Evolutionary conservation across 1,139 yeast species (phyloP).

Genomic region (Blastobotrys raffinosifermentans): DNA sequence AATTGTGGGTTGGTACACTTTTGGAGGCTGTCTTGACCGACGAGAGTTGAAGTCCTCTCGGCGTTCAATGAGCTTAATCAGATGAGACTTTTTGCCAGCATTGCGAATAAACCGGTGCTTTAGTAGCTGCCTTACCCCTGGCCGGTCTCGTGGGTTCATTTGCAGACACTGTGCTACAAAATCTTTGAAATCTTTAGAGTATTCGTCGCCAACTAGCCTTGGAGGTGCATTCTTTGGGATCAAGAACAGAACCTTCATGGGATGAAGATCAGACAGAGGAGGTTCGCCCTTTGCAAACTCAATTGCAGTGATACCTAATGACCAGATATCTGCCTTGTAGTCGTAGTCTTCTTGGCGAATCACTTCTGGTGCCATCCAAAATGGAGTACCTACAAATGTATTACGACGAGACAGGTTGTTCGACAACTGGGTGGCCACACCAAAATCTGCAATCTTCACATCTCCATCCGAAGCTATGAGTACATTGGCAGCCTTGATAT

Average conservation of each 20-base stretch:
- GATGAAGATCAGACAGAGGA: constrained; percentile 66
- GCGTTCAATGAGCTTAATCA: constrained; percentile 29
- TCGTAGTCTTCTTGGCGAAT: constrained; percentile 83
- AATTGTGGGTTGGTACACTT: constrained; percentile 18
- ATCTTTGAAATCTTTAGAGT: constrained; percentile 47
- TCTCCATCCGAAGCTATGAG: constrained; percentile 61
- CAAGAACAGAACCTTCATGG: constrained; percentile 69
- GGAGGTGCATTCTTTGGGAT: constrained; percentile 54
- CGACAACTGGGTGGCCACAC: constrained; percentile 84
- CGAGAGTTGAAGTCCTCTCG: constrained; percentile 9
- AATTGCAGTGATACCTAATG: constrained; percentile 84
- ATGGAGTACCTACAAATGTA: constrained; percentile 97
- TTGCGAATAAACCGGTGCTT: constrained; percentile 53
- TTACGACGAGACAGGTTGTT: constrained; percentile 70
- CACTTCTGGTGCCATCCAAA: constrained; percentile 99
- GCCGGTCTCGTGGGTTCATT: constrained; percentile 55
- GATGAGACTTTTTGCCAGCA: constrained; percentile 35
- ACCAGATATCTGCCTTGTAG: constrained; percentile 92
- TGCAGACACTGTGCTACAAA: constrained; percentile 61
- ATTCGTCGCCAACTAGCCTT: constrained; percentile 39
- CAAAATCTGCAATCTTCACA: constrained; percentile 95
- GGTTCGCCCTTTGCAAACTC: constrained; percentile 83
- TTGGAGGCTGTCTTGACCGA: constrained; percentile 10
- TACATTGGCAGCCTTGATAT: constrained; percentile 80
- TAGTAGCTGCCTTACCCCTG: constrained; percentile 52